Evolutionary conservation across 2,329 filamentous ascomycete species (phyloP).

Genomic region (Bisporella sp.): DNA sequence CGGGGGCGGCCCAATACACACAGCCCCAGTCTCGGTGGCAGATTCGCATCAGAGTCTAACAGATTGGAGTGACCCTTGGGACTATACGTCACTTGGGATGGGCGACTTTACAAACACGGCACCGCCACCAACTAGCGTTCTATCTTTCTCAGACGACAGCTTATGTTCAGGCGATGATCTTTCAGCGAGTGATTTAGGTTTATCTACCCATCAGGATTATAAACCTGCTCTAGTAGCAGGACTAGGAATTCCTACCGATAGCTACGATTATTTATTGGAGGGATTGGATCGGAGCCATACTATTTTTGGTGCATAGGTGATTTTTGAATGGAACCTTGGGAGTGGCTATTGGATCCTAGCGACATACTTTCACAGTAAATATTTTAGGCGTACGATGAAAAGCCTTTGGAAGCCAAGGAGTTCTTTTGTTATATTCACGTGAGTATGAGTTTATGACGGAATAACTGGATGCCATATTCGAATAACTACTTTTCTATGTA

Average conservation of each 20-base stretch:
- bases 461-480: too few species aligned
- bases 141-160: slow-evolving; percentile 55
- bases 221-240: slow-evolving; percentile 8
- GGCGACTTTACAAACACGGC: slow-evolving; percentile 27
- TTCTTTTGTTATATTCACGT: too few species aligned
- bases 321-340: slow-evolving; percentile 19
- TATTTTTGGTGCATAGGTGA: slow-evolving; percentile 26
- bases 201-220: slow-evolving; percentile 11
- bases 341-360: background rate
- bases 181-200: slow-evolving; percentile 19
- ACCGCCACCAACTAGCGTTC: slow-evolving; percentile 42
- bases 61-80: slow-evolving; percentile 48
- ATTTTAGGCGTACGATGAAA: too few species aligned
- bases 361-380: too few species aligned
- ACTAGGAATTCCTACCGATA: slow-evolving; percentile 6
- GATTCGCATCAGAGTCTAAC: slow-evolving; percentile 16
- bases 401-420: too few species aligned
- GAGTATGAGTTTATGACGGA: too few species aligned
- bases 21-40: slow-evolving; percentile 13
- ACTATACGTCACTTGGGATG: slow-evolving; percentile 32
- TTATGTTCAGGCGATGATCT: slow-evolving; percentile 44
- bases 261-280: slow-evolving; percentile 20
- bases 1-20: slow-evolving; percentile 46
- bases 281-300: slow-evolving; percentile 27
- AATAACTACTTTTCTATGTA: too few species aligned